phyloP scores from a whole-genome alignment of 768 basidiomycete species.

The Exsudoporus frostii region DNA sequence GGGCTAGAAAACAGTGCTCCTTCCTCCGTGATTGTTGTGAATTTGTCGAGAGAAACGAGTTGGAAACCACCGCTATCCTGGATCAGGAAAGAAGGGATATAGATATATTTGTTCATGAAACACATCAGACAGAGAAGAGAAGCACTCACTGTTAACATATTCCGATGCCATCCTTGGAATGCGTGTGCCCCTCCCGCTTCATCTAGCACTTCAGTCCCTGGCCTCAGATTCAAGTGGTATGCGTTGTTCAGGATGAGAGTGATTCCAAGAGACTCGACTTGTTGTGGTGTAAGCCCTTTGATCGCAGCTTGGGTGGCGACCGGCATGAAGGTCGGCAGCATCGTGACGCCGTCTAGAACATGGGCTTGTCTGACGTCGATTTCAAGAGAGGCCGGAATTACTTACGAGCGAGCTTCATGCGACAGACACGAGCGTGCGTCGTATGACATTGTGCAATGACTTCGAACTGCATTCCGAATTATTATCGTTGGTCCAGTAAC shows the following conservation, averaged over 20 bases:
- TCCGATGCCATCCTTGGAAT: conserved; percentile 86
- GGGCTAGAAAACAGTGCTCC: conserved; percentile 84
- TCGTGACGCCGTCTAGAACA: conserved; percentile 67
- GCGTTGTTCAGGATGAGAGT: conserved; percentile 88
- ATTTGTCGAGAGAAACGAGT: conserved; percentile 78
- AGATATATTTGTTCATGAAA: not conserved
- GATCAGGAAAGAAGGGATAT: not conserved
- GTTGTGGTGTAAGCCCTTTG: conserved; percentile 84
- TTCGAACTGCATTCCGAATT: conserved; percentile 67
- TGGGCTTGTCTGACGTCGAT: not conserved
- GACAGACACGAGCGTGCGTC: conserved; percentile 79
- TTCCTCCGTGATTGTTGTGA: conserved; percentile 83
- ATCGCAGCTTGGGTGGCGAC: conserved; percentile 91
- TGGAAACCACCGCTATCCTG: conserved; percentile 92
- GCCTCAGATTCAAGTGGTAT: conserved; percentile 85
- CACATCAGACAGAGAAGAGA: not conserved
- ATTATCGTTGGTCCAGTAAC: not conserved
- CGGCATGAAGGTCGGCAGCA: conserved; percentile 91
- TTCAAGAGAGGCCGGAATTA: conserved; percentile 1
- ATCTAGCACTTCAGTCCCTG: conserved; percentile 69
- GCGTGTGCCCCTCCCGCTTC: conserved; percentile 82
- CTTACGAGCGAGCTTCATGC: conserved; percentile 80
- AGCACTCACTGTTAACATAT: conserved; percentile 71
- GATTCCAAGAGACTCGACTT: conserved; percentile 77
- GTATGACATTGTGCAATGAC: conserved; percentile 78